phyloP scores from a whole-genome alignment of 208 protist genomes.

The Polymyxa betae region DNA sequence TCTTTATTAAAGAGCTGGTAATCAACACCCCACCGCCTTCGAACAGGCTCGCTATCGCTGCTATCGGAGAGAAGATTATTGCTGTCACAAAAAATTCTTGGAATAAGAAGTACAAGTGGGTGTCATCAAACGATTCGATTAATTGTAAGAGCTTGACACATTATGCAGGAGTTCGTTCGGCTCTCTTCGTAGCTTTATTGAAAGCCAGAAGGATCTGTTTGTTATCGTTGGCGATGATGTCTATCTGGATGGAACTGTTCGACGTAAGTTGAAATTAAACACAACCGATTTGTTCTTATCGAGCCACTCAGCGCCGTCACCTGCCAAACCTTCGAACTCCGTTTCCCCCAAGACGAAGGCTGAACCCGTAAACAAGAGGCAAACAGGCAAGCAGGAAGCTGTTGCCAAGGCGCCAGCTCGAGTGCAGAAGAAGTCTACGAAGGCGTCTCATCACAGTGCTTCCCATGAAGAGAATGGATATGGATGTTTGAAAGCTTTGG shows the following conservation, averaged over 20 bases:
- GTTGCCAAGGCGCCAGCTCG: neutral
- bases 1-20: neutral
- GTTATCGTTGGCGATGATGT: neutral
- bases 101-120: constrained; percentile 6
- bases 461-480: neutral
- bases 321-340: neutral
- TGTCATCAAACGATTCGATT: neutral
- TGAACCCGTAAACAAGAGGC: neutral
- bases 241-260: neutral
- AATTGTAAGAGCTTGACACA: neutral
- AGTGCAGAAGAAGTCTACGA: neutral
- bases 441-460: neutral
- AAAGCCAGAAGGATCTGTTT: neutral
- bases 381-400: neutral
- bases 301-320: neutral
- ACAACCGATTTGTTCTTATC: neutral
- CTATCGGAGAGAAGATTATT: neutral
- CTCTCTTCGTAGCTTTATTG: neutral
- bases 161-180: neutral
- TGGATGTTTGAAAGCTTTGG: neutral
- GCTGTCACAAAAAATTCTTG: neutral
- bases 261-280: neutral
- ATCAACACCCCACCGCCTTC: neutral
- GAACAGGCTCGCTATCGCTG: neutral
- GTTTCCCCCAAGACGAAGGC: neutral